Evolutionary conservation across 495 filamentous ascomycete species (phyloP), one percentile per base, ranked within the genome.

Genomic region (Friedmanniomyces endolithicus): DNA sequence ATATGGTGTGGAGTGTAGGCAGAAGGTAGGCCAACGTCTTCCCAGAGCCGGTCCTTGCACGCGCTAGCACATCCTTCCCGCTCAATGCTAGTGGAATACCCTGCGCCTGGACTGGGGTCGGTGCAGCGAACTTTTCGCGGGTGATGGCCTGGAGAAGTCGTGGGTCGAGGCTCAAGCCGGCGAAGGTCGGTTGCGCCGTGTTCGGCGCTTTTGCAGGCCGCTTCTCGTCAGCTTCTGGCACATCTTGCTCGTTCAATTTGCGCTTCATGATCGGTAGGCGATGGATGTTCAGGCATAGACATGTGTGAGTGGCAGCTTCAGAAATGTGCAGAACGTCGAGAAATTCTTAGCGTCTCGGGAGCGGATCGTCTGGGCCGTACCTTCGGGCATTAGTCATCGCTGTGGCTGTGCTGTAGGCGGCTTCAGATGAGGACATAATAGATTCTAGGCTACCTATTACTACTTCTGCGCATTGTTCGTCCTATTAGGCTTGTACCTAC

Each of bases 11-110:
- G 37, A 97, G 70, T 37, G 95, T 77, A 1, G 92, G 92, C 24
- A 97, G 76, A n/a, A 95, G 74, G 69, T 98, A 98, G 49, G 92
- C 92, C n/a, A 87, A 86, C 6, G 92, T 98, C 72, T 98, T 98
- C 45, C 92, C 90, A 19, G 88, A 92, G 25, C 90, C 90, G 19
- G 90, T 96, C 69, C 88, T 92, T 40, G 90, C 85, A 60, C 87
- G 86, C 49, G 88, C 87, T 43, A 97, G 70, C 53, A 98, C 83
- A 76, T 96, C 90, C 64, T 85, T 85, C 17, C 92, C 92, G 55
- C 88, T 82, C n/a, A 96, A 73, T 25, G 87, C 87, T 43, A 96
- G 70, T 7, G 92, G 94, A 61, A 98, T 95, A 6, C 85, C 87
- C 67, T 84, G 84, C 14, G 80, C 74, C 69, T 98, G 92, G 2